Evolutionary conservation across 106 monocot species (phyloP), one percentile per base, ranked within the genome.

Genomic region (Dioscorea zingiberensis): DNA sequence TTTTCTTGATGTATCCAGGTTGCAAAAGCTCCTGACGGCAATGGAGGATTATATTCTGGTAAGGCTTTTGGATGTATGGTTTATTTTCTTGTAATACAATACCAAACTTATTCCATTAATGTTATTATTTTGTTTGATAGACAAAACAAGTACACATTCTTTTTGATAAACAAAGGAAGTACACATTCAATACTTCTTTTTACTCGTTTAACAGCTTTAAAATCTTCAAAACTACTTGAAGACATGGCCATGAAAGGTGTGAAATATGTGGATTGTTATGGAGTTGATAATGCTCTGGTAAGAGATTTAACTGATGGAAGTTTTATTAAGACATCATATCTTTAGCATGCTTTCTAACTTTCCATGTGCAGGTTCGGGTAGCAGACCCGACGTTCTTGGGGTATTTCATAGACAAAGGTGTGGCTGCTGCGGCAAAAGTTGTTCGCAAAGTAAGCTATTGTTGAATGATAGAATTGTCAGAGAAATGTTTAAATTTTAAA

Each of bases 21-120:
- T 29, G 91, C 97, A 67, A 97, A 77, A 69, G 85, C 97, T 86
- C 97, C 97, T 72, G 97, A 97, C 86, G 97, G 97, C 68, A 97
- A 97, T 79, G 97, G 97, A 55, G 97, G 97, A 74, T 67, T 97
- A 47, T 97, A 88, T 81, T 76, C 92, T 77, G 97, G 97, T 97
- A 92, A 30, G 47, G 14, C 27, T 61, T 48, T 21, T 7, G 51
- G 55, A 74, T 48, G 2, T 38, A 38, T 38, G 38, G 38, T 38
- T 38, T 10, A 2, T 38, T 8, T 6, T 38, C 38, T 8, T 8
- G 38, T 8, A 8, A 38, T 38, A 10, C 38, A 38, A 38, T 38
- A 10, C 10, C 38, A 38, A 38, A 38, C 38, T 38, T 38, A 38
- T 38, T 38, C 38, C 38, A 38, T 38, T 38, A 38, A 38, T 38